phyloP scores from a whole-genome alignment of 768 basidiomycete genomes.

The Rhodotorula kratochvilovae region DNA sequence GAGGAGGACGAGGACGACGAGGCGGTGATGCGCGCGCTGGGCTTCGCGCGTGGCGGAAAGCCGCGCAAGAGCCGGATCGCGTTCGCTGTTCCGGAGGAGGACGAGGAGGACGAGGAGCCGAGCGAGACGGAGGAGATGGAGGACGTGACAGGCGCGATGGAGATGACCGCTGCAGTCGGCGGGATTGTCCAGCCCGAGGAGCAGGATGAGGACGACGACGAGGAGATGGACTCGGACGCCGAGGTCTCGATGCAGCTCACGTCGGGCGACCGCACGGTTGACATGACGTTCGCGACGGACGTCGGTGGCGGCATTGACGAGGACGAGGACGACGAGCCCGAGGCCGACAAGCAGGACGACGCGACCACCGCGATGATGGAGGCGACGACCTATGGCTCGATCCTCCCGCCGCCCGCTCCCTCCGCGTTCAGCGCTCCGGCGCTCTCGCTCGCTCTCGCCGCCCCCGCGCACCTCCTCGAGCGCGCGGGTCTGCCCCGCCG shows the following conservation, averaged over 20 bases:
- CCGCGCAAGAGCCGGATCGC: slow-evolving; percentile 25
- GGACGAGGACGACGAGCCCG: not conserved
- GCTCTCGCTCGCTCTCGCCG: not conserved
- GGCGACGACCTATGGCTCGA: slow-evolving; percentile 31
- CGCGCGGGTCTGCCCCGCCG: slow-evolving; percentile 1
- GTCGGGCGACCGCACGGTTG: slow-evolving; percentile 16
- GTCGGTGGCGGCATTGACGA: not conserved
- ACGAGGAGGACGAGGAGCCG: slow-evolving; percentile 8
- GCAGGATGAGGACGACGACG: slow-evolving; percentile 22
- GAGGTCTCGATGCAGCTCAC: slow-evolving; percentile 36
- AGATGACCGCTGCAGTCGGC: slow-evolving; percentile 29
- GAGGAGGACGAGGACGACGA: slow-evolving; percentile 38
- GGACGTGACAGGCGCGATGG: slow-evolving; percentile 26
- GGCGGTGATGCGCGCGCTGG: slow-evolving; percentile 25
- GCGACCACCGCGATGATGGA: slow-evolving; percentile 33
- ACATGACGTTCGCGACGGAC: slow-evolving; percentile 12
- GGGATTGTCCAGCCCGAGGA: not conserved
- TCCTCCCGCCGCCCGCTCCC: not conserved
- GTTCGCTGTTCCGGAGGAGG: slow-evolving; percentile 9
- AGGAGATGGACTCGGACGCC: slow-evolving; percentile 36
- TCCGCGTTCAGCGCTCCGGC: slow-evolving; percentile 3
- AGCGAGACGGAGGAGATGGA: slow-evolving; percentile 20
- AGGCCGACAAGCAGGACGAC: not conserved
- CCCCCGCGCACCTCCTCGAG: not conserved
- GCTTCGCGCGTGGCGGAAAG: slow-evolving; percentile 25